Percentiles rank a stretch among this genome's conserved stretches.
These are phyloP conservation scores for Laetiporus sulphureus DNA, from an alignment of 1,284 basidiomycete species.

Conservation along the genomic window DNA sequence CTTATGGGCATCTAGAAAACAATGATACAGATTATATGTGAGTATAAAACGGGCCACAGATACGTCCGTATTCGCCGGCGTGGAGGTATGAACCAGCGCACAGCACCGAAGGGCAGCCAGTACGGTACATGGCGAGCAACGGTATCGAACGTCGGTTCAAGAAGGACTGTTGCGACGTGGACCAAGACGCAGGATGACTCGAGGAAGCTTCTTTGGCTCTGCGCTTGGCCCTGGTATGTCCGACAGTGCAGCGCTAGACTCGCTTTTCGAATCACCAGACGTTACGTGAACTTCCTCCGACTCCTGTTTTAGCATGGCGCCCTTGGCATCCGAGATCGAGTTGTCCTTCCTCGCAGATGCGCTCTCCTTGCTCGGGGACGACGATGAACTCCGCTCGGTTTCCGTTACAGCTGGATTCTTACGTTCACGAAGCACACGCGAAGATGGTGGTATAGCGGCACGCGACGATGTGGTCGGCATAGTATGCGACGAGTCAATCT, in stretches of 20 bases:
- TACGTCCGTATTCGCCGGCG: no score
- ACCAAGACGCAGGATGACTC: slow-evolving; percentile 23
- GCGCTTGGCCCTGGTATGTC: slow-evolving; percentile 7
- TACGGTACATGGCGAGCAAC: no score
- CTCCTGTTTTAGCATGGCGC: no score
- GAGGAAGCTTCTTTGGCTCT: slow-evolving; percentile 21
- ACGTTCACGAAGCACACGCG: slow-evolving; percentile 53
- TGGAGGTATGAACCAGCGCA: no score
- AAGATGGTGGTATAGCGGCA: slow-evolving; percentile 29
- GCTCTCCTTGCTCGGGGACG: slow-evolving; percentile 1
- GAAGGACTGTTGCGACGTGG: slow-evolving; percentile 11
- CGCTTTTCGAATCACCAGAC: background rate
- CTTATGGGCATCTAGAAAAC: slow-evolving; percentile 10
- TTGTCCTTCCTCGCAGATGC: background rate
- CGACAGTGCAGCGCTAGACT: slow-evolving; percentile 2
- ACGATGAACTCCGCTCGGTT: background rate
- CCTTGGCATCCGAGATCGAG: no score
- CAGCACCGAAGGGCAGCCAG: no score
- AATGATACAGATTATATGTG: no score
- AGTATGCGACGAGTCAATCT: slow-evolving; percentile 31
- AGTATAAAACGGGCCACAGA: no score
- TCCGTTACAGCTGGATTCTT: slow-evolving; percentile 3
- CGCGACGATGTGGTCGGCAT: slow-evolving; percentile 20
- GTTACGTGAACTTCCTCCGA: no score
- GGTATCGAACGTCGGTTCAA: no score